A percentile compares a stretch with the other conserved stretches of the same genome.
phyloP scores from a whole-genome alignment of 2,329 filamentous ascomycete genomes.

The Sphaceloma murrayae region DNA sequence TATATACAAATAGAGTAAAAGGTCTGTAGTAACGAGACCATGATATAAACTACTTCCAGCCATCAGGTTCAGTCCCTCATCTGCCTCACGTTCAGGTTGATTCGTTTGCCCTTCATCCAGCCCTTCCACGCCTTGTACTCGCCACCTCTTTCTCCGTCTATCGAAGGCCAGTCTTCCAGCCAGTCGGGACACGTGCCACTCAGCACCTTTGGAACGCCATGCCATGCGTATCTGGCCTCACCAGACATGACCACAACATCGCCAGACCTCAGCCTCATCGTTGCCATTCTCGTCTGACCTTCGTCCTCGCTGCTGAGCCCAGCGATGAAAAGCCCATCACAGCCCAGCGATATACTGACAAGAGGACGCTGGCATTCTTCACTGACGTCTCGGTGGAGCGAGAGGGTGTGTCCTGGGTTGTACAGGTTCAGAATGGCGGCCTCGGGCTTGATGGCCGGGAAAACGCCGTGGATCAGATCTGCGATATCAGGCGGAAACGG shows the following conservation, averaged over 20 bases:
- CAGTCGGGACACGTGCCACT: slow-evolving; percentile 67
- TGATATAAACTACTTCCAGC: no score
- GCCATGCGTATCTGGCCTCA: slow-evolving; percentile 80
- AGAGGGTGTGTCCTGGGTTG: slow-evolving; percentile 79
- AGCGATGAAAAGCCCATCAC: slow-evolving; percentile 80
- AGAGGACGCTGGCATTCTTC: slow-evolving; percentile 71
- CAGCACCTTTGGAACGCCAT: slow-evolving; percentile 83
- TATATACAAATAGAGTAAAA: background rate
- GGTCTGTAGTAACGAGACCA: background rate
- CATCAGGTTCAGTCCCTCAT: slow-evolving; percentile 52
- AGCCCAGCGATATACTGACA: slow-evolving; percentile 80
- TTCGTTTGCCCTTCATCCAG: slow-evolving; percentile 80
- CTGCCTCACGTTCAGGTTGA: slow-evolving; percentile 89
- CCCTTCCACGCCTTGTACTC: slow-evolving; percentile 58
- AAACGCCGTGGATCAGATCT: slow-evolving; percentile 56
- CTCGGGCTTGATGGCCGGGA: slow-evolving; percentile 68
- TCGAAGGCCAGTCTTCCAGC: slow-evolving; percentile 62
- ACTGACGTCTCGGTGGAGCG: slow-evolving; percentile 87
- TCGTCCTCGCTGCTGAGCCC: slow-evolving; percentile 48
- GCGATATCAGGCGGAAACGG: slow-evolving; percentile 66
- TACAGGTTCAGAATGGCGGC: slow-evolving; percentile 94
- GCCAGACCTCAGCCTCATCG: slow-evolving; percentile 66
- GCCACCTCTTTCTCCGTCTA: slow-evolving; percentile 21
- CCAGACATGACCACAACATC: slow-evolving; percentile 87
- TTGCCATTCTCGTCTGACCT: slow-evolving; percentile 34